Percentiles rank a stretch among this genome's conserved stretches.
Evolutionary conservation across 768 basidiomycete genomes (phyloP).

Genomic region (Termitomyces sp.): DNA sequence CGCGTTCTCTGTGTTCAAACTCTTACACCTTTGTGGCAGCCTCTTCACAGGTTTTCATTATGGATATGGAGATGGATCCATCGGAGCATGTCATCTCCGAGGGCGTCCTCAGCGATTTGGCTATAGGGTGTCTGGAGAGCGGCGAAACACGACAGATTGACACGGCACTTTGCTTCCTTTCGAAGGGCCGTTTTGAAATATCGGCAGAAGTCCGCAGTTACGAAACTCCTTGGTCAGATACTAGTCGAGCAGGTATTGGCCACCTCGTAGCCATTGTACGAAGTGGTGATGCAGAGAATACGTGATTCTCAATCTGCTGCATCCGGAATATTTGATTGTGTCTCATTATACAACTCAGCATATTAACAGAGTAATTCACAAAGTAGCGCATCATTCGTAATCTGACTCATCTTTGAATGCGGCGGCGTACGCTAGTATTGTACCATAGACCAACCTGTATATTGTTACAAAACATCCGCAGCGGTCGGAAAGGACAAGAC

Average conservation of each 20-base stretch:
- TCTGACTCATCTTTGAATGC: conserved; percentile 82
- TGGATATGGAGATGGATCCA: conserved; percentile 54
- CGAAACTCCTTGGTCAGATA: conserved; percentile 15
- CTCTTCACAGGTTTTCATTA: conserved; percentile 41
- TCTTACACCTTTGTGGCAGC: conserved; percentile 30
- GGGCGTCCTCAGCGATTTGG: conserved; percentile 55
- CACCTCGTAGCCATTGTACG: conserved; percentile 32
- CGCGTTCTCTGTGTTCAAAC: not conserved
- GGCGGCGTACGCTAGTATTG: conserved; percentile 83
- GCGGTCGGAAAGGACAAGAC: conserved; percentile 20
- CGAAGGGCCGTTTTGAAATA: conserved; percentile 59
- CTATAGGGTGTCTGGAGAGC: conserved; percentile 54
- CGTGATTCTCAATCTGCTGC: not conserved
- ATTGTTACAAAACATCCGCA: not conserved
- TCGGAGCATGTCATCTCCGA: conserved; percentile 64
- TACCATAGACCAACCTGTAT: conserved; percentile 76
- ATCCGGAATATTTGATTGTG: not conserved
- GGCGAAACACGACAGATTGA: conserved; percentile 49
- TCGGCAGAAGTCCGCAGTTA: conserved; percentile 36
- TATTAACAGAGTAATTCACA: conserved; percentile 7
- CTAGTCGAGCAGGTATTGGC: conserved; percentile 30
- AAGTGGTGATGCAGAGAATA: conserved; percentile 10
- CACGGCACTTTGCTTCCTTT: conserved; percentile 65
- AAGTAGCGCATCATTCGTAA: conserved; percentile 45
- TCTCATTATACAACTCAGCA: conserved; percentile 7